phyloP scores from a whole-genome alignment of 2,329 filamentous ascomycete genomes.

The Venturiaceae sp. region DNA sequence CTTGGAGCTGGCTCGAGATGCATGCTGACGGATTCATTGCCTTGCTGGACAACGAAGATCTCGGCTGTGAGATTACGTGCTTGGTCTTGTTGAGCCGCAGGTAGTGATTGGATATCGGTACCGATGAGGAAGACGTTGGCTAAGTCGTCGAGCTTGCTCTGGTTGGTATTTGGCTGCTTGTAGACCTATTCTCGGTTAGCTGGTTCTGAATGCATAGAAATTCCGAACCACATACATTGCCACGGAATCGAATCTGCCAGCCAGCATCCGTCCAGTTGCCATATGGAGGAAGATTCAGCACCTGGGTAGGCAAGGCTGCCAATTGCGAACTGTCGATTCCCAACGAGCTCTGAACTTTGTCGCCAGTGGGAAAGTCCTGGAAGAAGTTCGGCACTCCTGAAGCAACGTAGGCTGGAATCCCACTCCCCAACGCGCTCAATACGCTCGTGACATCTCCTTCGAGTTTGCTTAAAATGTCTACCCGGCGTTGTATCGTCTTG shows the following conservation, averaged over 20 bases:
- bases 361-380: constrained; percentile 54
- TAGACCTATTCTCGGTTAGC: constrained; percentile 39
- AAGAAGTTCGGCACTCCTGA: constrained; percentile 59
- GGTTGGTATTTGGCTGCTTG: constrained; percentile 61
- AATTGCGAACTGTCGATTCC: constrained; percentile 50
- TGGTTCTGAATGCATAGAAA: background rate
- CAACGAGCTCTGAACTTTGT: constrained; percentile 50
- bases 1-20: constrained; percentile 49
- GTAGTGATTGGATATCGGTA: constrained; percentile 50
- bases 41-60: constrained; percentile 69
- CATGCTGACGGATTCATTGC: constrained; percentile 52
- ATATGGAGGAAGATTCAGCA: constrained; percentile 56
- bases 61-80: constrained; percentile 63
- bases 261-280: constrained; percentile 72
- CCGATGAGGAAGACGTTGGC: constrained; percentile 63
- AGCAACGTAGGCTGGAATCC: constrained; percentile 48
- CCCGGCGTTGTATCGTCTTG: constrained; percentile 33
- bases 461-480: constrained; percentile 39
- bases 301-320: constrained; percentile 55
- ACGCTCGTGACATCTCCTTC: constrained; percentile 29
- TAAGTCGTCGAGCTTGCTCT: constrained; percentile 55
- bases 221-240: constrained; percentile 39
- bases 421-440: constrained; percentile 20
- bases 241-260: constrained; percentile 69
- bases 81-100: constrained; percentile 50